A percentile compares a stretch with the other conserved stretches of the same genome.
These are phyloP conservation scores for Citrullus mucosospermus DNA, from an alignment of 306 rosid genomes.

Conservation along the genomic window DNA sequence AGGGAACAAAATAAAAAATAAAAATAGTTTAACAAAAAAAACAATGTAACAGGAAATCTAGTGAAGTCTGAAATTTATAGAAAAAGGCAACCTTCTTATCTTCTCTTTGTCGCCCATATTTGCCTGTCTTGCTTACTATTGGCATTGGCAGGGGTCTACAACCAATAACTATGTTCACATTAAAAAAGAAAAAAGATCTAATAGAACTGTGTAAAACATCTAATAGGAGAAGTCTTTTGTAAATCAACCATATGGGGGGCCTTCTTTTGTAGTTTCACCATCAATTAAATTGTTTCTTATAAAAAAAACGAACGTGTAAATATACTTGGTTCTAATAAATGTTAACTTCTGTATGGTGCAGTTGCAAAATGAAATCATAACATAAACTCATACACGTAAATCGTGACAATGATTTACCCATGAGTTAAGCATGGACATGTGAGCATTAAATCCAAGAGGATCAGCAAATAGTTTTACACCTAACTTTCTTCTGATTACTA, in stretches of 20 bases:
- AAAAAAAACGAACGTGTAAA: not conserved
- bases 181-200: not conserved
- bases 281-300: too few relatives aligned
- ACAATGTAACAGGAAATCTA: not conserved
- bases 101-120: not conserved
- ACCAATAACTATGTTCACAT: not conserved
- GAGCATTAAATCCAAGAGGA: not conserved
- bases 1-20: not conserved
- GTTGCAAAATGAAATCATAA: not conserved
- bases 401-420: not conserved
- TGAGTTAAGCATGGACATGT: not conserved
- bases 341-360: not conserved
- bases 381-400: not conserved
- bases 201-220: too few relatives aligned
- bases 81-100: slow-evolving; percentile 1
- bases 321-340: not conserved
- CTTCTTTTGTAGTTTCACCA: too few relatives aligned
- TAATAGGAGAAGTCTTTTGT: too few relatives aligned
- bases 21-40: not conserved
- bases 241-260: too few relatives aligned
- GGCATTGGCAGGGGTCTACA: not conserved
- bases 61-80: not conserved
- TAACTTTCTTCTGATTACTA: not conserved
- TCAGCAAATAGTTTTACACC: not conserved
- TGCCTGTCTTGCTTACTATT: not conserved